Evolutionary conservation across 2,329 filamentous ascomycete genomes (phyloP), one percentile per base, ranked within the genome.

Genomic region (Remersonia thermophila): DNA sequence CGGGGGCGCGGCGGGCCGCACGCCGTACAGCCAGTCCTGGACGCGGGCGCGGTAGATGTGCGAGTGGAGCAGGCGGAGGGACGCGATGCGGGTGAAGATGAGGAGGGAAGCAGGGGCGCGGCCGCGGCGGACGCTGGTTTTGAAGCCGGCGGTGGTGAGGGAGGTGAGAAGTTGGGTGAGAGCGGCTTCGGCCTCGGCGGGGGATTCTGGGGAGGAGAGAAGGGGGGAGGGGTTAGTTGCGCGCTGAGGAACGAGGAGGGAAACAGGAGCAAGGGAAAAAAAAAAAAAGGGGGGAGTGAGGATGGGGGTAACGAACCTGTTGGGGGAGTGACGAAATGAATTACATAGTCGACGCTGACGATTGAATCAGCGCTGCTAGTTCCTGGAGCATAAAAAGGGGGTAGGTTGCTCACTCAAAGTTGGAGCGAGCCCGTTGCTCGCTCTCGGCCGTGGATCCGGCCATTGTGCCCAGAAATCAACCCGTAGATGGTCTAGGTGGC

Each of bases 21-120:
- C 80, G 35, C 87, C 86, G 55, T 91, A 81, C 25, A 96, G 74
- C 85, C 87, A 98, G 60, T 96, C 91, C 54, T 86, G 83, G 13
- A 95, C 78, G 45, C 91, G 77, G 38, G 83, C 83, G 46, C 85
- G 76, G 58, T 94, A 93, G 33, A 94, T 73, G 51, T 93, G 83
- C 45, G 78, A 76, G 41, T 73, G 73, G 41, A 98, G 68, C 45
- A 86, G 74, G 48, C 77, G 68, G 43, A 80, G 69, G 15, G 84
- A 86, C 26, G 80, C 77, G 29, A 93, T 74, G 53, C 80, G 82
- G 53, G 87, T 71, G 55, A 94, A 95, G 47, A 96, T 62, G 32
- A 96, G 68, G 27, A 96, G 64, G 3, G 83, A 83, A 38, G 73
- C 82, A 35, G 73, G 67, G 18, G 77, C 71, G 46, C 81, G 76